Base-by-base conservation (phyloP, 768 basidiomycete genomes). In the Cystofilobasidium capitatum region DNA sequence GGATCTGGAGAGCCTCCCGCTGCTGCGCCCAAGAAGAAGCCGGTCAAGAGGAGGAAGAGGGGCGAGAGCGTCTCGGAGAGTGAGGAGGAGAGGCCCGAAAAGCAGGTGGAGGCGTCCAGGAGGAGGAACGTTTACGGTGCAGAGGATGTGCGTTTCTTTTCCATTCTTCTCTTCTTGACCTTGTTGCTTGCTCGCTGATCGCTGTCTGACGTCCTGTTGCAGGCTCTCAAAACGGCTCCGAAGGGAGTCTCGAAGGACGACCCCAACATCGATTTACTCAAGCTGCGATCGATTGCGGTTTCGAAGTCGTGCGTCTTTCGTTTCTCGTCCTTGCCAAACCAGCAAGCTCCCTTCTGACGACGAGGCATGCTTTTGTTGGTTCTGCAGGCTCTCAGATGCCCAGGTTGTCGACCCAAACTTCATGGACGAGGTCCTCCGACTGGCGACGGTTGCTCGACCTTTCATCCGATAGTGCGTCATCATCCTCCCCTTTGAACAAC, bases 231-330 rank as follows among this genome's bases (percentile, higher is more conserved):
- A 33, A 58, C 61, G 2, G 68, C 68, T 37, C 68, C 68, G 7
- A 69, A 64, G 33, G 68, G 68, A 7, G 40, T 59, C 49, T 12
- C 68, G 2, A 69, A 69, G 29, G 68, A 64, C 37, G 60, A 54
- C 69, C 88, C 87, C 76, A 91, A 97, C 74, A 97, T 99, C 71
- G 93, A 94, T 75, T 78, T 98, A 59, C 78, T 99, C 70, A 89
- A 89, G 76, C 86, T 88, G 69, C 84, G 91, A 31, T 85, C 86
- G 22, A 84, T 90, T 39, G 85, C 82, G 2, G 89, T 93, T 2
- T 75, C 82, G 0, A 81, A 85, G 70, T 75, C 75, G 89, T 88
- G 70, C 60, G 81, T 78, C 7, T 12, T 36, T 26, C 35, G 14
- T 22, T 1, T 4, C 26, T 17, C 26, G 6, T 20, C n/a, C 12